phyloP scores from a whole-genome alignment of 768 basidiomycete species.

The Boletus pseudopeckii region DNA sequence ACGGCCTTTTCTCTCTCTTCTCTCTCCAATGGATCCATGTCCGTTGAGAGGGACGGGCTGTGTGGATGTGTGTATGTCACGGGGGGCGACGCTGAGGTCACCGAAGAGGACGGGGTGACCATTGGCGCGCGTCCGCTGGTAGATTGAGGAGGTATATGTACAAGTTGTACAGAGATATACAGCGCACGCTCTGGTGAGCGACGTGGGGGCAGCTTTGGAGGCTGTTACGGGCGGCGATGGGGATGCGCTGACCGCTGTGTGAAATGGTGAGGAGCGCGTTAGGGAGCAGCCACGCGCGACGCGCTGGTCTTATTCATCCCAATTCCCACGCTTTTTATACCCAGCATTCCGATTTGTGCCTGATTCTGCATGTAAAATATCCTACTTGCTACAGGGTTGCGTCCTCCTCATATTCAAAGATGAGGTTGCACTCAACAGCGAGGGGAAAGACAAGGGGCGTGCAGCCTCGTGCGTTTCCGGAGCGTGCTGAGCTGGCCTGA shows the following conservation, averaged over 20 bases:
- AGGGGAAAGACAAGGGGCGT: neutral
- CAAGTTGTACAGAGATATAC: conserved; percentile 17
- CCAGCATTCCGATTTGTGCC: conserved; percentile 23
- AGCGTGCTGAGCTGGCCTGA: conserved; percentile 9
- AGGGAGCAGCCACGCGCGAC: conserved; percentile 36
- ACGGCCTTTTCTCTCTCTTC: conserved; percentile 67
- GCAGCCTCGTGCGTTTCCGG: neutral
- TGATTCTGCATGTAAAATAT: conserved; percentile 13
- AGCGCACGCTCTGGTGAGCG: conserved; percentile 8
- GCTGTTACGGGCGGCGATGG: conserved; percentile 32
- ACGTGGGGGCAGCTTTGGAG: conserved; percentile 18
- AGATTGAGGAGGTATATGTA: conserved; percentile 12
- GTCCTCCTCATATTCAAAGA: conserved; percentile 11
- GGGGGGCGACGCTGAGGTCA: conserved; percentile 80
- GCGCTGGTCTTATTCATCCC: conserved; percentile 37
- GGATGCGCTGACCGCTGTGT: conserved; percentile 37
- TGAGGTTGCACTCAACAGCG: conserved; percentile 7
- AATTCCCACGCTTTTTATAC: conserved; percentile 31
- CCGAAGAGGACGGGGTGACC: conserved; percentile 78
- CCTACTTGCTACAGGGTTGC: conserved; percentile 7
- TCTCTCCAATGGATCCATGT: conserved; percentile 42
- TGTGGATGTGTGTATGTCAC: conserved; percentile 54
- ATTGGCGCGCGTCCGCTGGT: conserved; percentile 41
- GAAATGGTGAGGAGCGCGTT: conserved; percentile 37
- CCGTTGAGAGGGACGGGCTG: conserved; percentile 39